Conservation (phyloP, 1,284 basidiomycete species). For the Xerocomus minutiporus region DNA sequence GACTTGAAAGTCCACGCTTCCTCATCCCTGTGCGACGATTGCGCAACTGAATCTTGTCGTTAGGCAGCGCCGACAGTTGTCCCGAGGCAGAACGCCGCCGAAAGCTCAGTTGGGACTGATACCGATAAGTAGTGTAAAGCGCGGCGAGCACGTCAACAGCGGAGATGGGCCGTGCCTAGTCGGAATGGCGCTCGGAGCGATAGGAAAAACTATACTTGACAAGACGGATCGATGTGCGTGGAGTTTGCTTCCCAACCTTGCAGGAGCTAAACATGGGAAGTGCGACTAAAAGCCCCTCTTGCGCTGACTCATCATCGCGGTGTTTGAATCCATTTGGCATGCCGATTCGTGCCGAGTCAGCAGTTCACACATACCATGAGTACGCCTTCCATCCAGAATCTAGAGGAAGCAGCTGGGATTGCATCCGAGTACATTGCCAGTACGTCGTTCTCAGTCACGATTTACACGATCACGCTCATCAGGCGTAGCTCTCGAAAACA, state of each 20-base stretch:
- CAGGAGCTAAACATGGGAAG: no score
- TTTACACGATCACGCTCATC: background rate
- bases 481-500: conserved; percentile 60
- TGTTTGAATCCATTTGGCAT: conserved; percentile 14
- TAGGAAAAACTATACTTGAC: no score
- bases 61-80: background rate
- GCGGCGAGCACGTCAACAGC: no score
- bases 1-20: background rate
- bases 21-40: background rate
- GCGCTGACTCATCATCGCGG: conserved; percentile 24
- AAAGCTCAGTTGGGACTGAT: conserved; percentile 1
- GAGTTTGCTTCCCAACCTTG: no score
- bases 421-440: conserved; percentile 69
- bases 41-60: background rate
- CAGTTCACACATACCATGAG: conserved; percentile 21
- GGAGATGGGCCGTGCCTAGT: background rate
- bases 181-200: no score
- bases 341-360: conserved; percentile 15
- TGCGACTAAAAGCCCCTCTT: no score
- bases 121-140: no score
- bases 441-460: conserved; percentile 33
- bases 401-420: conserved; percentile 63
- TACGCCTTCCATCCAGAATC: conserved; percentile 35
- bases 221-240: no score
- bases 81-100: background rate